Evolutionary conservation across 768 basidiomycete genomes (phyloP).

Genomic region (Ephemerocybe angulata): DNA sequence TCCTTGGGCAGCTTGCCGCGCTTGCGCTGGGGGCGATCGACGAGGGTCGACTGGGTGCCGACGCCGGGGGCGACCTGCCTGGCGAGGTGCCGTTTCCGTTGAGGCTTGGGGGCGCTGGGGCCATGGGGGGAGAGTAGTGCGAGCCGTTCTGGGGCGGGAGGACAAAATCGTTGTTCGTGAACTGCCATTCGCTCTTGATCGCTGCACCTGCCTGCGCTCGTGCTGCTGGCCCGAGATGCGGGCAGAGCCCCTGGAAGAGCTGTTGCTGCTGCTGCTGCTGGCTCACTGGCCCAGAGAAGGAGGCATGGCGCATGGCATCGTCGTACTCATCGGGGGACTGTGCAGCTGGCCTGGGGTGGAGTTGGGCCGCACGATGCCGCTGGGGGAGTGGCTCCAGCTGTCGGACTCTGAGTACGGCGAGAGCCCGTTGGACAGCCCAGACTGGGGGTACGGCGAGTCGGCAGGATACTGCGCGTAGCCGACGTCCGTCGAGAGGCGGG

Average conservation of each 20-base stretch:
- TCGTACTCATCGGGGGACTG: constrained; percentile 63
- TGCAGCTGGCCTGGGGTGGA: constrained; percentile 61
- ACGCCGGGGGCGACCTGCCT: too few species aligned
- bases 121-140: constrained; percentile 42
- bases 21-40: constrained; percentile 76
- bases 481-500: constrained; percentile 43
- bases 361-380: constrained; percentile 62
- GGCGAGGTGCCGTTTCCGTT: constrained; percentile 40
- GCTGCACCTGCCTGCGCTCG: constrained; percentile 52
- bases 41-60: constrained; percentile 52
- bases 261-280: constrained; percentile 62
- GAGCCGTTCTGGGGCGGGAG: constrained; percentile 36
- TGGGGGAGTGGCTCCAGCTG: constrained; percentile 52
- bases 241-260: constrained; percentile 61
- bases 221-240: constrained; percentile 70
- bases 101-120: constrained; percentile 40
- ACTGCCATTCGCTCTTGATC: constrained; percentile 72
- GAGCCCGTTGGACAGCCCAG: constrained; percentile 46
- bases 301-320: constrained; percentile 65
- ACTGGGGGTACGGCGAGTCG: constrained; percentile 46
- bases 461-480: constrained; percentile 40
- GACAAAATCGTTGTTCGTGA: constrained; percentile 58
- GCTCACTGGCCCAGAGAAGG: constrained; percentile 56
- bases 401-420: constrained; percentile 49
- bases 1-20: constrained; percentile 88